A percentile compares a stretch with the other conserved stretches of the same genome.
Evolutionary conservation across 169 alveolate genomes (phyloP).

Genomic region (Plasmodium adleri): DNA sequence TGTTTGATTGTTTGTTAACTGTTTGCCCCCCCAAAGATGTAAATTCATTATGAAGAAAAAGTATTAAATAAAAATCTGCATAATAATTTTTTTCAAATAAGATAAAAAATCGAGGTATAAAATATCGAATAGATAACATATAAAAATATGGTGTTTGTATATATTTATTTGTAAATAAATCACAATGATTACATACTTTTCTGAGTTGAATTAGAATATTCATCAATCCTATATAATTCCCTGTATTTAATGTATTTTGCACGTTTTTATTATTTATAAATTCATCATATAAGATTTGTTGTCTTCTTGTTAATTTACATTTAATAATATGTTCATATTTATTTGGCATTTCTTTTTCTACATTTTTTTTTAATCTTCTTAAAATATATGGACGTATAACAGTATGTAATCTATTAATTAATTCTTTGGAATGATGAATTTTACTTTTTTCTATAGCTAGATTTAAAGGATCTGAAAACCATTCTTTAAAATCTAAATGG

Average conservation of each 20-base stretch:
- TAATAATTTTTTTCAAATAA: constrained; percentile 34
- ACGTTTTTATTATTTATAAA: constrained; percentile 89
- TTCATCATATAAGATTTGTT: constrained; percentile 97
- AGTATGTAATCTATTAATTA: constrained; percentile 93
- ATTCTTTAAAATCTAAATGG: constrained; percentile 95
- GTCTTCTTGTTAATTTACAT: constrained; percentile 93
- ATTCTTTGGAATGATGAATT: constrained; percentile 76
- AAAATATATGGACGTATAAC: constrained; percentile 97
- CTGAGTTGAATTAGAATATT: constrained; percentile 96
- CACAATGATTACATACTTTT: constrained; percentile 99
- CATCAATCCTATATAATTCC: constrained; percentile 96
- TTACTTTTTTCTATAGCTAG: constrained; percentile 92
- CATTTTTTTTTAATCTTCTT: constrained; percentile 98
- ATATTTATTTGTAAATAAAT: constrained; percentile 95
- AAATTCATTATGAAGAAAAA: constrained; percentile 41
- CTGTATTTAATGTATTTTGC: constrained; percentile 84
- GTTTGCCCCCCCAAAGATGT: constrained; percentile 29
- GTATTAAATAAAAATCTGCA: constrained; percentile 8
- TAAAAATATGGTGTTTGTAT: constrained; percentile 91
- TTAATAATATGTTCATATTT: constrained; percentile 96
- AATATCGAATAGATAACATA: constrained; percentile 86
- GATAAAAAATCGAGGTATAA: constrained; percentile 37
- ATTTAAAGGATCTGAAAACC: constrained; percentile 96
- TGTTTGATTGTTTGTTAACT: background rate
- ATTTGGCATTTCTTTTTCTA: constrained; percentile 98